phyloP scores from a whole-genome alignment of 23 red algal species.

The Gracilaria vermiculophylla region DNA sequence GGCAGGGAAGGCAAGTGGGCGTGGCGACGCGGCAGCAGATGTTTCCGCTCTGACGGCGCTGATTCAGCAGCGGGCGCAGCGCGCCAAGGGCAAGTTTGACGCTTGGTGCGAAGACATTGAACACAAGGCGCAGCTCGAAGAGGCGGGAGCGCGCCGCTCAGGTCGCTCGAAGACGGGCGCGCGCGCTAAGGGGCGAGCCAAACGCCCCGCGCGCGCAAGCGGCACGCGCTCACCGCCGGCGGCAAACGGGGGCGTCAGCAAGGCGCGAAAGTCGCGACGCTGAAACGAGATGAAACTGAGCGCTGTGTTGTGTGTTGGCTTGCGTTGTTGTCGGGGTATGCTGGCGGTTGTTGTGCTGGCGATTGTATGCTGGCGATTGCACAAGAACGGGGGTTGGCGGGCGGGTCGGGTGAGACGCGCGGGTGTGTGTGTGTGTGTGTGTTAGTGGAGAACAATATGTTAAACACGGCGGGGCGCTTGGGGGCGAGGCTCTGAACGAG shows the following conservation, averaged over 20 bases:
- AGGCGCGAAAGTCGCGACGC: not conserved
- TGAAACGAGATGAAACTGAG: no score
- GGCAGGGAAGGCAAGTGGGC: no score
- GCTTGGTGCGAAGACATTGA: slow-evolving; percentile 34
- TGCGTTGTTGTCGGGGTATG: not conserved
- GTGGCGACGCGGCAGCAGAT: no score
- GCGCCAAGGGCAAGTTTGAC: slow-evolving; percentile 40
- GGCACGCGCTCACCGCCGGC: not conserved
- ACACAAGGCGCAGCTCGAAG: not conserved
- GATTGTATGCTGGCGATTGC: no score
- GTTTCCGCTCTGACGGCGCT: not conserved
- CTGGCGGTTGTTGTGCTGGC: no score
- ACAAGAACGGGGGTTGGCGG: no score
- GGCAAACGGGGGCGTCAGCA: not conserved
- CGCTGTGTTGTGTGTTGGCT: no score
- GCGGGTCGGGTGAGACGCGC: no score
- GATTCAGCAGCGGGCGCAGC: slow-evolving; percentile 15
- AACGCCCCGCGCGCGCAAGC: no score
- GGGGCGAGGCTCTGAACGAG: not conserved
- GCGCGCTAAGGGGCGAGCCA: no score
- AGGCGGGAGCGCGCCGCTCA: not conserved
- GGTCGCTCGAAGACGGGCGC: not conserved
- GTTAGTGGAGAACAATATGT: not conserved
- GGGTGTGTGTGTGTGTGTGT: no score
- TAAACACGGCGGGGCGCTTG: not conserved